Conservation (phyloP, 2,329 filamentous ascomycete genomes). For the Lachnellula arida region DNA sequence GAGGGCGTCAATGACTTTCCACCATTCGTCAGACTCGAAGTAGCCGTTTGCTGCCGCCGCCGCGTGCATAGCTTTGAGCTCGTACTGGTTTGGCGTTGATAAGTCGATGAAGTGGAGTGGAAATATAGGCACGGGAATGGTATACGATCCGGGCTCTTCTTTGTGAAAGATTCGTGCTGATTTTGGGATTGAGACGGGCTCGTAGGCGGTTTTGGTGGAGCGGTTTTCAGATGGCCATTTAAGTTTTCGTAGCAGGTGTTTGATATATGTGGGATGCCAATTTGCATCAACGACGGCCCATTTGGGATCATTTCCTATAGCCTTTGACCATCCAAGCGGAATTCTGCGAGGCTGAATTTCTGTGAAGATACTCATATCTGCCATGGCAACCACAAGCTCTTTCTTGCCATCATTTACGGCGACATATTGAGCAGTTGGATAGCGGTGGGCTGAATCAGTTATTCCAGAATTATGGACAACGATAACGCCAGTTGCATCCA, state of each 20-base stretch:
- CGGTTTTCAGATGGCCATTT: conserved; percentile 39
- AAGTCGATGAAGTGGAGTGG: conserved; percentile 64
- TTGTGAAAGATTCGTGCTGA: conserved; percentile 57
- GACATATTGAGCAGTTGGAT: conserved; percentile 85
- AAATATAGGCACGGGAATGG: conserved; percentile 39
- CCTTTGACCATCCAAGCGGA: background rate
- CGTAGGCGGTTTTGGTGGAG: conserved; percentile 64
- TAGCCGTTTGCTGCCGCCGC: conserved; percentile 62
- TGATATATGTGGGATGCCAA: conserved; percentile 65
- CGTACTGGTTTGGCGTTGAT: conserved; percentile 76
- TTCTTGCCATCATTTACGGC: conserved; percentile 81
- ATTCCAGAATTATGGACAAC: background rate
- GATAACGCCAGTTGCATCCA: conserved; percentile 58
- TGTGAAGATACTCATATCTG: conserved; percentile 69
- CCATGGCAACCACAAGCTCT: conserved; percentile 87
- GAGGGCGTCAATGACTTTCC: conserved; percentile 71
- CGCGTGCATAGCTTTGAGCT: conserved; percentile 73
- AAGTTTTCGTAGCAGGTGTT: conserved; percentile 61
- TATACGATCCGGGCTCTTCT: background rate
- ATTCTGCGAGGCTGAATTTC: conserved; percentile 32
- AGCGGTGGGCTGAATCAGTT: conserved; percentile 23
- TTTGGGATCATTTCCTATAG: conserved; percentile 31
- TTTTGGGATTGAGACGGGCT: conserved; percentile 85
- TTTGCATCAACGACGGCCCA: conserved; percentile 87
- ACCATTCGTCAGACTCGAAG: conserved; percentile 72